Conservation (phyloP, 169 alveolate species). For the Babesia gibsoni region DNA sequence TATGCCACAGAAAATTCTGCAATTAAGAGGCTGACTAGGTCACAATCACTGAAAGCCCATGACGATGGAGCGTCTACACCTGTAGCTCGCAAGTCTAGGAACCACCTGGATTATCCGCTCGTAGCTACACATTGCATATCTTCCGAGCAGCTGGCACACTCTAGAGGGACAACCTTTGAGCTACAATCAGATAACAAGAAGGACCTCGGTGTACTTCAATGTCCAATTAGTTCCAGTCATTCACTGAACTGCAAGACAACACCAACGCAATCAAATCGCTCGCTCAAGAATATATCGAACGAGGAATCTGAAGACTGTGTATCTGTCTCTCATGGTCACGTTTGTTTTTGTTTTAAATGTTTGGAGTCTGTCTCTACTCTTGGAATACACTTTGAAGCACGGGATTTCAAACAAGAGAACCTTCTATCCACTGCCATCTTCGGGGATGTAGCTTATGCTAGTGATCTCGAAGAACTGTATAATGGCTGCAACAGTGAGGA, state of each 20-base stretch:
- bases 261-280: slow-evolving; percentile 7
- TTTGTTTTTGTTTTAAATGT: slow-evolving; percentile 25
- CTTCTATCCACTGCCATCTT: slow-evolving; percentile 5
- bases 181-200: slow-evolving; percentile 5
- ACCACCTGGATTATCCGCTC: slow-evolving; percentile 12
- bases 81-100: slow-evolving; percentile 22
- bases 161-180: slow-evolving; percentile 18
- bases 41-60: slow-evolving; percentile 17
- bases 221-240: slow-evolving; percentile 1
- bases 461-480: slow-evolving; percentile 10
- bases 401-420: slow-evolving; percentile 20
- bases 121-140: slow-evolving; percentile 36
- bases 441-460: slow-evolving; percentile 1
- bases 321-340: background rate
- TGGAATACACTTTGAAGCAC: slow-evolving; percentile 13
- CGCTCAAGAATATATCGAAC: slow-evolving; percentile 11
- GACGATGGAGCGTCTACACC: slow-evolving; percentile 65
- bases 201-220: background rate
- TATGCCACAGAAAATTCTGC: background rate
- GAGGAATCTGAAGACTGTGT: background rate
- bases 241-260: slow-evolving; percentile 24
- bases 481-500: slow-evolving; percentile 22
- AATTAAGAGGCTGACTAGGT: slow-evolving; percentile 49
- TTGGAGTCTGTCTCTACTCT: slow-evolving; percentile 8
- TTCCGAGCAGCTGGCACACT: slow-evolving; percentile 16